Evolutionary conservation across 805 yeast genomes (phyloP), one percentile per base, ranked within the genome.

Genomic region (Wickerhamomyces queroliae): DNA sequence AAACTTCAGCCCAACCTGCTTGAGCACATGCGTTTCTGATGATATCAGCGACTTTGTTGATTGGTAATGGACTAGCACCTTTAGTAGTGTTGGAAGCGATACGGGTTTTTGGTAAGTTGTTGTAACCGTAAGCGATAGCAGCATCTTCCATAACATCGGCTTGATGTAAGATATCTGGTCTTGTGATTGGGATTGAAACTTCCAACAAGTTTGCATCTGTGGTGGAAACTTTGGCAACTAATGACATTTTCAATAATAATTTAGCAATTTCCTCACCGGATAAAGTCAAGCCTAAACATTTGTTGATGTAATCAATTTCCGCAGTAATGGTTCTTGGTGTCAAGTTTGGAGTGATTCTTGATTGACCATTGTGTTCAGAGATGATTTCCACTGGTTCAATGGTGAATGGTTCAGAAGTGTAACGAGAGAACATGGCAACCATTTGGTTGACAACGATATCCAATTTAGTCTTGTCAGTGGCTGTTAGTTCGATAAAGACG

Each of bases 71-170:
- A 40, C 83, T 73, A 19, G 95, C 96, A 46, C 87, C 82, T 39
- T 76, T 70, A 47, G 83, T 78, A 9, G 95, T 76, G 41, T 81
- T 81, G 24, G 87, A 73, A 49, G 88, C 75, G 56, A 93, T 87
- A 49, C 76, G 76, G 37, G 93, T 80, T 66, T 82, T 87, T 47
- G 74, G 76, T 57, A 93, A 73, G 60, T 86, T 88, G 67, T 90
- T 84, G 72, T 83, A 93, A 42, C 99, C 99, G 59, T 88, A 93
- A 23, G 88, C 95, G 58, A 93, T 83, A 35, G 96, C 99, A 36
- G 91, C 96, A 63, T 93, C 99, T 66, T 93, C 99, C 95, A 93
- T 86, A 50, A 93, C 82, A 66, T 93, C 99, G 73, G 98, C 91
- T 61, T 88, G 95, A 64, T 93, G 99, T 56, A 93, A 72, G 46